Percentiles rank a stretch among this genome's conserved stretches.
These are phyloP conservation scores for Termitomyces sp. DNA, from an alignment of 768 basidiomycete species.

Conservation along the genomic window DNA sequence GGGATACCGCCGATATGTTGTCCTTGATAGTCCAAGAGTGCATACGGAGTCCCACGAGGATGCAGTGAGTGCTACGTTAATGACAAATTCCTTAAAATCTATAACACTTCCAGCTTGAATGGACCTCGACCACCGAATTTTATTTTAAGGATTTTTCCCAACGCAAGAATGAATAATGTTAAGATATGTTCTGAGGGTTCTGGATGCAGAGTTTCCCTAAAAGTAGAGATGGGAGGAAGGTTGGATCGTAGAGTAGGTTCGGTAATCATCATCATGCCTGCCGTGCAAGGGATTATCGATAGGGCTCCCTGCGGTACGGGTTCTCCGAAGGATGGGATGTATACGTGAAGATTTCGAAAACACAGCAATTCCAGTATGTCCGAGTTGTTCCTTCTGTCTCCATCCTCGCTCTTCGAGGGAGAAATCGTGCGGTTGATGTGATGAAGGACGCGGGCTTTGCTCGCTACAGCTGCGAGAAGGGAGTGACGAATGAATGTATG, in stretches of 20 bases:
- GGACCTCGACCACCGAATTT: conserved; percentile 38
- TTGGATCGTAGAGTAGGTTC: no score
- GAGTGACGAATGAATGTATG: neutral
- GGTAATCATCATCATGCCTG: no score
- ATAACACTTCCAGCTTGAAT: conserved; percentile 44
- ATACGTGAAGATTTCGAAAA: neutral
- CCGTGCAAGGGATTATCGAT: no score
- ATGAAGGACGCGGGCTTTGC: neutral
- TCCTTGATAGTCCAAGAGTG: conserved; percentile 39
- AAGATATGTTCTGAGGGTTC: no score
- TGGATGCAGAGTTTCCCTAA: no score
- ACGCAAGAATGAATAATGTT: neutral
- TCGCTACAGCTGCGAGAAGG: neutral
- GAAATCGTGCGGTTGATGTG: neutral
- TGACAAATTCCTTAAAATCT: neutral
- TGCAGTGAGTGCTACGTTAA: conserved; percentile 38
- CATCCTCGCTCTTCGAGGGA: neutral
- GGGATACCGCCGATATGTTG: conserved; percentile 58
- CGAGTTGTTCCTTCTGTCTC: neutral
- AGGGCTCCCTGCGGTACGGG: neutral
- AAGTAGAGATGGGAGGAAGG: no score
- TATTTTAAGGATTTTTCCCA: conserved; percentile 51
- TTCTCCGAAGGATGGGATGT: neutral
- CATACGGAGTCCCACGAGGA: conserved; percentile 17
- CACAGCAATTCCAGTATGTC: neutral